Evolutionary conservation across 78 protist species (phyloP), one percentile per base, ranked within the genome.

Genomic region (Speleostelium caveatum): DNA sequence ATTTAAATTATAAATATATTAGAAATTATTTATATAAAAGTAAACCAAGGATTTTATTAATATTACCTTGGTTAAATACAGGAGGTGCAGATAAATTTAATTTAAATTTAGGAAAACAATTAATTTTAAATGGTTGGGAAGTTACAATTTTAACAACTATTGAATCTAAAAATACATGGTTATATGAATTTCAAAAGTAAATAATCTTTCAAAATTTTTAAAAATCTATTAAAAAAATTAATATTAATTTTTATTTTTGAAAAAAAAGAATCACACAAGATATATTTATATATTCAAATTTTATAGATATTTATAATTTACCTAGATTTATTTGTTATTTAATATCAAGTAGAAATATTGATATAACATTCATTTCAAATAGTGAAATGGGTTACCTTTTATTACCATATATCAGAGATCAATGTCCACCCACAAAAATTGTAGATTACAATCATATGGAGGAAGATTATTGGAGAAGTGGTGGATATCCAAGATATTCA

Each of bases 41-140:
- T 39, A 32, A 35, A 49, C 91, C 91, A 49, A 83, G 91, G 45
- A 19, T 67, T 16, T 33, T 83, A 8, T 45, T 83, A 0, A 71
- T 83, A 12, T 16, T 83, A 59, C 91, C 91, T 14, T 83, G 91
- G 91, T 83, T 83, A 41, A 69, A 67, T 71, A 83, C 91, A 28
- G 91, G 91, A 59, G 91, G 91, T 24, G 77, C 91, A 7, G 91
- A 83, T 60, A 83, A 83, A 32, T 83, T 83, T 21, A 83, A 83
- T 69, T 60, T 83, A 59, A 83, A 83, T 69, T 24, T 83, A n/a
- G 26, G 75, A 42, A 83, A 45, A 60, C 80, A 83, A 45, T 69
- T 83, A 45, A 36, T 83, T 59, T 45, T 42, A 59, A 69, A 69
- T 4, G 89, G 89, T 26, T 83, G 91, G 91, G 91, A 83, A 12